Base-by-base conservation (phyloP, 2,329 filamentous ascomycete genomes). In the Aspergillus sp. region DNA sequence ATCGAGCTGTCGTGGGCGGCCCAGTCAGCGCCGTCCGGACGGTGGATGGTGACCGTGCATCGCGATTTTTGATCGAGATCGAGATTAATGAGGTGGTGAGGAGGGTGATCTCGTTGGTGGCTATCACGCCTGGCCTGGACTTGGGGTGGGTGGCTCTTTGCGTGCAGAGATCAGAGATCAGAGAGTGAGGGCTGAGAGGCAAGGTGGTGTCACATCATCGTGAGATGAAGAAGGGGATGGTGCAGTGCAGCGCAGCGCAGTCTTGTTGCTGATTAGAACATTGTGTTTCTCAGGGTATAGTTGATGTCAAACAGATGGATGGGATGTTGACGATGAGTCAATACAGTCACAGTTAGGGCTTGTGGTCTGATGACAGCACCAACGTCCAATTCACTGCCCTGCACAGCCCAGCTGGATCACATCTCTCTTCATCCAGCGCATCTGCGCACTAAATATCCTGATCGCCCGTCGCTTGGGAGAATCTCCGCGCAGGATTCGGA, bases 1-100 rank as follows among this genome's bases (percentile, higher is more conserved):
- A 57, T 43, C 23, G n/a, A 20, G 20, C 20, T 36, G 7, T 52
- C 45, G 45, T 49, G 29, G 13, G 9, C 3, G 7, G 51, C 45
- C 49, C 45, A 53, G 38, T 55, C 50, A 14, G 19, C 5, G 21
- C 52, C 55, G 4, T 44, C 21, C 38, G 57, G 57, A 4, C 49
- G 53, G 25, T 49, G 52, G 17, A 45, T 25, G n/a, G 51, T 45
- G 16, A 55, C 52, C 25, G 11, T n/a, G 10, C 11, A 43, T 53
- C 40, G 36, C 49, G 57, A 47, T 53, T 16, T 11, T 20, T 36
- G 29, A 36, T 31, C n/a, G 45, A 32, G 20, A 57, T 49, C 17
- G 17, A 2, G 2, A 16, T 29, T 7, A 57, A 45, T 3, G 44
- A 19, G 10, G 29, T 34, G 17, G 52, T 21, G 31, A 45, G 51